Conservation (phyloP, 106 monocot genomes). For the Dendrobium officinale region DNA sequence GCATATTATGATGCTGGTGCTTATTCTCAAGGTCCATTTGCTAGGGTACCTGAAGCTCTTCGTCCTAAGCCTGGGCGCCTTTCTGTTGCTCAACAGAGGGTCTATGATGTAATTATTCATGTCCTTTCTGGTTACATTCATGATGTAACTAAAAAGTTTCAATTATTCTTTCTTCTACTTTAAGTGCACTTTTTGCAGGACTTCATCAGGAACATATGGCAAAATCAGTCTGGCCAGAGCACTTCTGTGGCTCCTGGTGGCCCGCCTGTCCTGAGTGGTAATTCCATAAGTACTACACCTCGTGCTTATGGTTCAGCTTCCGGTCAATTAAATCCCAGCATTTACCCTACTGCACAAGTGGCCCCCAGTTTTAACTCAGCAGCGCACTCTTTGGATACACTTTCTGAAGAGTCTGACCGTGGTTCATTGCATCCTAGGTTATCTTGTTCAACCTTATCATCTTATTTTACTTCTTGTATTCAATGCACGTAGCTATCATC, state of each 20-base stretch:
- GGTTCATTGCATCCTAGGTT: slow-evolving; percentile 34
- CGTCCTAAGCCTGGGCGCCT: slow-evolving; percentile 86
- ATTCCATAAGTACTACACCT: slow-evolving; percentile 30
- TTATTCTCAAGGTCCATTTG: slow-evolving; percentile 69
- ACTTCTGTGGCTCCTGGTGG: slow-evolving; percentile 34
- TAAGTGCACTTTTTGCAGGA: slow-evolving; percentile 44
- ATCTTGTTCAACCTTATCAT: background rate
- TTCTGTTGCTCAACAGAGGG: slow-evolving; percentile 60
- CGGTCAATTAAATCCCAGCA: slow-evolving; percentile 27
- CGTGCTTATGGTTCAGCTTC: slow-evolving; percentile 44
- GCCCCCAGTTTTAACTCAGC: slow-evolving; percentile 35
- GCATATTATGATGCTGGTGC: slow-evolving; percentile 72
- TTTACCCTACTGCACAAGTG: slow-evolving; percentile 39
- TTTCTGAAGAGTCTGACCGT: slow-evolving; percentile 49
- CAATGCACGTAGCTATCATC: background rate
- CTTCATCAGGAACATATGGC: slow-evolving; percentile 73
- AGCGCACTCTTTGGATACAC: slow-evolving; percentile 43
- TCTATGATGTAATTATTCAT: slow-evolving; percentile 59
- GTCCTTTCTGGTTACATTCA: background rate
- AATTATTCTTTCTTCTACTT: background rate
- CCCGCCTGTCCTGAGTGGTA: slow-evolving; percentile 28
- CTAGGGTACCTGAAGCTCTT: slow-evolving; percentile 81
- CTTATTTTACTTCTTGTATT: background rate
- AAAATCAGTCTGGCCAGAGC: slow-evolving; percentile 68
- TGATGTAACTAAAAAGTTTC: background rate